Conservation (phyloP, 306 rosid genomes). For the Acacia melanoxylon region DNA sequence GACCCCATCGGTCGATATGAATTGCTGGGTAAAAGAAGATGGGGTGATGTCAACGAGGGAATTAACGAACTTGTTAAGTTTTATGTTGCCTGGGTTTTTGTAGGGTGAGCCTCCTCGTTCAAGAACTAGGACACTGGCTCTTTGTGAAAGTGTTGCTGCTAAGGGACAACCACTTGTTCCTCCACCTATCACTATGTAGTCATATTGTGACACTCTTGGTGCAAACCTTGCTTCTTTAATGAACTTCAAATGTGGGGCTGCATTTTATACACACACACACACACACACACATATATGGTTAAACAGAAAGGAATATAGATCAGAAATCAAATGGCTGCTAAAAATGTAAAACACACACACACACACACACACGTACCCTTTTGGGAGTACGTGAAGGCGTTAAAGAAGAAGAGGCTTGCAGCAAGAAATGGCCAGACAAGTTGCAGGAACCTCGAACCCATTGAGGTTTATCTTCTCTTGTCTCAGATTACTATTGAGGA, state of each 20-base stretch:
- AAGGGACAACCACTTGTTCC: neutral
- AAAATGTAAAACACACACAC: too few species aligned
- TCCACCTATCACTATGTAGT: neutral
- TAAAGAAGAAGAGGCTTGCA: neutral
- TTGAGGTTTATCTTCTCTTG: neutral
- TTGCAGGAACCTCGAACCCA: neutral
- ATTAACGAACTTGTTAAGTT: neutral
- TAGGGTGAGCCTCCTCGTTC: neutral
- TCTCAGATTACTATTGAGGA: neutral
- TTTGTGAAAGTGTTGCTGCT: neutral
- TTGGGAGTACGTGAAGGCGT: neutral
- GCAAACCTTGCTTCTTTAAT: neutral
- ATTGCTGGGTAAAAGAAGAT: neutral
- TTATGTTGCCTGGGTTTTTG: neutral
- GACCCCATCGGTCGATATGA: neutral
- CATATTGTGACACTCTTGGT: neutral
- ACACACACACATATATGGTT: too few species aligned
- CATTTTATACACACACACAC: too few species aligned
- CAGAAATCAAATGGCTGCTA: neutral
- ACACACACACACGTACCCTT: neutral
- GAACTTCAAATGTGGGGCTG: neutral
- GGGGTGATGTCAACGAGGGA: neutral
- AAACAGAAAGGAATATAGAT: neutral
- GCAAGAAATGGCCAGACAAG: neutral
- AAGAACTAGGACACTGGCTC: neutral